These are phyloP conservation scores for Fraxinus pennsylvanica DNA, from an alignment of 257 asterid species.

Conservation along the genomic window DNA sequence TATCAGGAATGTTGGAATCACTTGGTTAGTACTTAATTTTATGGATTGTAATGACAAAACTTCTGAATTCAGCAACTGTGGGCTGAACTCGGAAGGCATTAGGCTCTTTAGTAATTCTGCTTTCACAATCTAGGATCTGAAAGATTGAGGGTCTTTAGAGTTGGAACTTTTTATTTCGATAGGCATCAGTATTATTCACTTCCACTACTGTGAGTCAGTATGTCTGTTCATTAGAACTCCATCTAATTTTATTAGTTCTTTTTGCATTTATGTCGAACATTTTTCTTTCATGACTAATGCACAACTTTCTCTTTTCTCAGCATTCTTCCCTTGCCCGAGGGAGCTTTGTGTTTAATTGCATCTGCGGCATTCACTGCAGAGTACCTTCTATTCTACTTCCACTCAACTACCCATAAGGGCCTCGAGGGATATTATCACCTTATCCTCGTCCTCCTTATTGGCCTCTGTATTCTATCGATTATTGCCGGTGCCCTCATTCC, in stretches of 20 bases:
- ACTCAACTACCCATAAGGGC: conserved; percentile 93
- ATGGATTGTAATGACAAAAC: neutral
- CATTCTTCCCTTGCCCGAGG: conserved; percentile 76
- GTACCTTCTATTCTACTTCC: conserved; percentile 82
- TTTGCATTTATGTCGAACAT: neutral
- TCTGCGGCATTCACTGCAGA: conserved; percentile 92
- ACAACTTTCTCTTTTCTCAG: conserved; percentile 42
- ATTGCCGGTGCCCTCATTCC: conserved; percentile 77
- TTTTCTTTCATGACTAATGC: neutral
- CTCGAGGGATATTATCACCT: conserved; percentile 93
- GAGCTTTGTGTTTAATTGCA: conserved; percentile 65
- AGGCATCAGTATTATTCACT: neutral
- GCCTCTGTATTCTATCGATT: conserved; percentile 69
- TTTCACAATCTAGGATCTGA: neutral
- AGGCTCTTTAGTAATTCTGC: neutral
- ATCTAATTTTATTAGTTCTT: neutral
- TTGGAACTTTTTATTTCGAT: no score
- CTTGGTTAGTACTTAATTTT: no score
- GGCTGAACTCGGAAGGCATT: neutral
- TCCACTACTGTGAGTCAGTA: neutral
- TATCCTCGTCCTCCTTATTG: conserved; percentile 83
- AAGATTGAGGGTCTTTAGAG: no score
- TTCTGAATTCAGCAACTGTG: neutral
- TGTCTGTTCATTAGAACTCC: neutral
- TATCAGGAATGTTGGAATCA: no score